These are phyloP conservation scores for Tephrocybe rancida DNA, from an alignment of 768 basidiomycete species.

Conservation along the genomic window DNA sequence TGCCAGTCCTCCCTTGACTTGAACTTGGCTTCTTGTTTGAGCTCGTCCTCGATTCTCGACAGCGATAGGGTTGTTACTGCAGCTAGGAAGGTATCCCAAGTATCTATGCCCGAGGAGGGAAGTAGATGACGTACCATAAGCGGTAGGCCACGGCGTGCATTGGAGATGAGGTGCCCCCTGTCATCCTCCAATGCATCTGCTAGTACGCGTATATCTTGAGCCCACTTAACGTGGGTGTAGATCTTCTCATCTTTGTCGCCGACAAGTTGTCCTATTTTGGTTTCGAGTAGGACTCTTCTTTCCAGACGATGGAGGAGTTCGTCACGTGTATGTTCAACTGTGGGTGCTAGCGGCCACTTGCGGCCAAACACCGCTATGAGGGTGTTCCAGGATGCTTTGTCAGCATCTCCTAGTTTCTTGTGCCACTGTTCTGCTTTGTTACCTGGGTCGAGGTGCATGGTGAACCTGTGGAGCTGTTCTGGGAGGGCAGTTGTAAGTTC, in stretches of 20 bases:
- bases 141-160: not conserved
- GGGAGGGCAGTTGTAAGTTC: too few relatives aligned
- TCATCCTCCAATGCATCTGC: not conserved
- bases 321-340: not conserved
- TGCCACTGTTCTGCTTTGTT: too few relatives aligned
- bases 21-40: not conserved
- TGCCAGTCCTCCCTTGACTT: not conserved
- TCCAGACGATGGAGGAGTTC: not conserved
- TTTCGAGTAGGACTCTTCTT: not conserved
- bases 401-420: too few relatives aligned
- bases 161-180: not conserved
- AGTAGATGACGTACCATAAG: not conserved
- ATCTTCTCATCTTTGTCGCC: not conserved
- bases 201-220: not conserved
- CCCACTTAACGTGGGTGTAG: constrained; percentile 4
- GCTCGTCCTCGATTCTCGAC: not conserved
- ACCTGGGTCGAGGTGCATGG: too few relatives aligned
- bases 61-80: not conserved
- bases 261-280: not conserved
- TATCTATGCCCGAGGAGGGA: not conserved
- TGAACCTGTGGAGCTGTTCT: too few relatives aligned
- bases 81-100: not conserved
- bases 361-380: not conserved
- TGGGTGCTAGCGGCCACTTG: constrained; percentile 1
- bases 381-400: not conserved